Evolutionary conservation across 1,284 basidiomycete species (phyloP).

Genomic region (Cutaneotrichosporon daszewskae): DNA sequence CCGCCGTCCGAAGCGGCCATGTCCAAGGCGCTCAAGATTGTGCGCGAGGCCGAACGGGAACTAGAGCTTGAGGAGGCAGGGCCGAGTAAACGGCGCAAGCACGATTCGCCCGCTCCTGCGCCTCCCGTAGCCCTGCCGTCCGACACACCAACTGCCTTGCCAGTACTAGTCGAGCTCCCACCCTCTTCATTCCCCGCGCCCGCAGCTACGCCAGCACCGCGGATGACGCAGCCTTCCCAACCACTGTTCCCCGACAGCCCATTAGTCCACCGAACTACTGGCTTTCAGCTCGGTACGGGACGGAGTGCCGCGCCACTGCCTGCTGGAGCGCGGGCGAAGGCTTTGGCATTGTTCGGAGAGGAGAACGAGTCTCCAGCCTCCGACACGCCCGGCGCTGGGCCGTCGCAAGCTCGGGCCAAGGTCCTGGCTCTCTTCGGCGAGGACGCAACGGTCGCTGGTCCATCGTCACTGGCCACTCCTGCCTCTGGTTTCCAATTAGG

Average conservation of each 20-base stretch:
- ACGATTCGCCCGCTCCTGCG: constrained; percentile 1
- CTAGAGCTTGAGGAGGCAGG: constrained; percentile 17
- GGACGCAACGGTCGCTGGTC: too few species aligned
- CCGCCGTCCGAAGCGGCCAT: constrained; percentile 28
- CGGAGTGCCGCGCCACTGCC: not conserved
- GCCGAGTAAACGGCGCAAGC: constrained; percentile 3
- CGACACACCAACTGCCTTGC: not conserved
- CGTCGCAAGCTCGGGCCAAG: not conserved
- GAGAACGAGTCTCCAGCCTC: not conserved
- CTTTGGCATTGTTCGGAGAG: constrained; percentile 1
- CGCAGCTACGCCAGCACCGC: too few species aligned
- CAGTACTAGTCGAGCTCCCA: too few species aligned
- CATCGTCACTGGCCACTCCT: too few species aligned
- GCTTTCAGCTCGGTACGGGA: not conserved
- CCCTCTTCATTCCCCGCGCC: too few species aligned
- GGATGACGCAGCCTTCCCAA: too few species aligned
- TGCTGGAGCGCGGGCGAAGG: not conserved
- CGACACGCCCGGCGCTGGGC: too few species aligned
- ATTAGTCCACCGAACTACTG: not conserved
- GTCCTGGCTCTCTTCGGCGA: constrained; percentile 1
- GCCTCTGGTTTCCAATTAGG: not conserved
- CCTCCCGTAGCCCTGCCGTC: not conserved
- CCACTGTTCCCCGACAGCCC: constrained; percentile 1
- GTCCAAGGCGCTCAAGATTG: constrained; percentile 23
- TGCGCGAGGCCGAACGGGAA: constrained; percentile 14